These are phyloP conservation scores for Staphylotrichum tortipilum DNA, from an alignment of 495 filamentous ascomycete genomes.

Conservation along the genomic window DNA sequence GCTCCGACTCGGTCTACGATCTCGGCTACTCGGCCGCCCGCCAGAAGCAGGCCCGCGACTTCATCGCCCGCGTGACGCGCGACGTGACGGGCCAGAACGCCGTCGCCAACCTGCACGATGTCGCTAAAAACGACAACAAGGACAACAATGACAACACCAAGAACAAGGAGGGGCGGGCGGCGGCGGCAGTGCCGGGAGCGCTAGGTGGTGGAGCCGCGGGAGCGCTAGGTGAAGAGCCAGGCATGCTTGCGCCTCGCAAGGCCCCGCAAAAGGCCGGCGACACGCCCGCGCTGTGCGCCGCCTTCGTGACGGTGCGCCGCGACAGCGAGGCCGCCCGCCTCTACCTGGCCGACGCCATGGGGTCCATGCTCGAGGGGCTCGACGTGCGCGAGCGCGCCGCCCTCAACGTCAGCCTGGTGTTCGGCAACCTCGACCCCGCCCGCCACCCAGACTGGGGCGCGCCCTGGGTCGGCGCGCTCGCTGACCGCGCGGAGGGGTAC, in stretches of 20 bases:
- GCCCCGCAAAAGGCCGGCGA: slow-evolving; percentile 17
- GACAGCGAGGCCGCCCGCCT: slow-evolving; percentile 20
- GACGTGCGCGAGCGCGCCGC: slow-evolving; percentile 25
- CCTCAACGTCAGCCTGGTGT: slow-evolving; percentile 27
- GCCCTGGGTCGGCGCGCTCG: slow-evolving; percentile 20
- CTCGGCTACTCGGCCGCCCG: slow-evolving; percentile 30
- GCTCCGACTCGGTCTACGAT: slow-evolving; percentile 28
- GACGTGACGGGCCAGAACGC: no score
- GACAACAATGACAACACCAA: slow-evolving; percentile 6
- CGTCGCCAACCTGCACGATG: slow-evolving; percentile 1
- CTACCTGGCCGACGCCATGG: slow-evolving; percentile 30
- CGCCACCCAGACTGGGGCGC: slow-evolving; percentile 2
- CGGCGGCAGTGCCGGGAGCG: not conserved
- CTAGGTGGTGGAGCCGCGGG: no score
- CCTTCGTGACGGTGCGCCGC: slow-evolving; percentile 29
- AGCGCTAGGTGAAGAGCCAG: no score
- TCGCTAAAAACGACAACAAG: slow-evolving; percentile 6
- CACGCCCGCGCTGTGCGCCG: slow-evolving; percentile 27
- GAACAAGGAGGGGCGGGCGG: not conserved
- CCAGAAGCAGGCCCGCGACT: slow-evolving; percentile 24
- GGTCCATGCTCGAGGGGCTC: slow-evolving; percentile 30
- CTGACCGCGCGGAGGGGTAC: slow-evolving; percentile 18
- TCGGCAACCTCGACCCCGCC: slow-evolving; percentile 24
- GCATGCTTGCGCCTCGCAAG: no score
- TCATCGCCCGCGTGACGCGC: slow-evolving; percentile 14